Evolutionary conservation across 345 rosid genomes (phyloP), one percentile per base, ranked within the genome.

Genomic region (Populus ilicifolia): DNA sequence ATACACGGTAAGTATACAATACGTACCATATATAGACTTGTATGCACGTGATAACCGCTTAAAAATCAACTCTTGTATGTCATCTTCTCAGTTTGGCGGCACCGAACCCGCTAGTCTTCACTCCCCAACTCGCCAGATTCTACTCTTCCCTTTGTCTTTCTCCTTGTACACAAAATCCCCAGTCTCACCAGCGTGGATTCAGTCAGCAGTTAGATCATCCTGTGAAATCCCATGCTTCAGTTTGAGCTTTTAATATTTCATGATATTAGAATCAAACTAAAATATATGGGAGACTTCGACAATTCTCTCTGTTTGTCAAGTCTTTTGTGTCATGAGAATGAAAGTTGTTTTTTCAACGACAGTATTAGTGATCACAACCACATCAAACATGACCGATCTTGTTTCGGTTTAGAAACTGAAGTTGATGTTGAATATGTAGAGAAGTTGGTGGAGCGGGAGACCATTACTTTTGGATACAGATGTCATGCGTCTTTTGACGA

Each of bases 31-130:
- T 11, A 6, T 38, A 68, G 17, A 18, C 30, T 5, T 61, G 29
- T 38, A 10, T 38, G 20, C 54, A 38, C 5, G 71, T 36, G 71
- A 82, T 81, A 86, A 85, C 91, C 82, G 89, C 89, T 85, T 77
- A 83, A 85, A 18, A 61, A 20, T 20, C 81, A 82, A 83, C 91
- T 85, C 88, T 83, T 63, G 39, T 78, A 83, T 81, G 83, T 74
- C 86, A 69, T 86, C 86, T 90, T 85, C 89, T 88, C 74, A 85
- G 85, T 91, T 91, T 93, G 98, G 98, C 98, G 96, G 92, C 93
- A 88, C 86, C 75, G 81, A 88, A 90, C 78, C 84, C 93, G 90
- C 93, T 54, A 78, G 75, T 66, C 87, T 75, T 69, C 68, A 46
- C 67, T 75, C 73, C 46, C 72, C 20, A 69, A 54, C 76, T 74